phyloP scores from a whole-genome alignment of 2,329 filamentous ascomycete species.

The Venturia carpophila region DNA sequence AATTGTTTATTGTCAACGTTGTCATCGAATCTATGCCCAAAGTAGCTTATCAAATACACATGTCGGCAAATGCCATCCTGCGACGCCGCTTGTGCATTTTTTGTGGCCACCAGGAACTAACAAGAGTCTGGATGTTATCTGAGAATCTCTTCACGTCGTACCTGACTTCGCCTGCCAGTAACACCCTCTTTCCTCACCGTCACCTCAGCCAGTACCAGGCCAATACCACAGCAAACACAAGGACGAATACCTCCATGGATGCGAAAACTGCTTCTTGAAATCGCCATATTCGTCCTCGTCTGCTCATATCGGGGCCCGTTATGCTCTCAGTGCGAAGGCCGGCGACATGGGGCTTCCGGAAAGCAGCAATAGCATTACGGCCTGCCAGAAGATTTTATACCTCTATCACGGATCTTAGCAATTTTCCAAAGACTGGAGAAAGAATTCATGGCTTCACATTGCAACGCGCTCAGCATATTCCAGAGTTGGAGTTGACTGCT shows the following conservation, averaged over 20 bases:
- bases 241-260: slow-evolving; percentile 1
- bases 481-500: slow-evolving; percentile 87
- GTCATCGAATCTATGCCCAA: not conserved
- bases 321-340: slow-evolving; percentile 11
- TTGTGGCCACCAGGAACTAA: not conserved
- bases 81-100: not conserved
- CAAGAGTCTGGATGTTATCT: not conserved
- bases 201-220: not conserved
- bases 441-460: slow-evolving; percentile 91
- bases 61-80: not conserved
- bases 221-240: no score
- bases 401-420: slow-evolving; percentile 61
- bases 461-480: slow-evolving; percentile 80
- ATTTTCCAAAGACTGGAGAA: slow-evolving; percentile 71
- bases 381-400: slow-evolving; percentile 36
- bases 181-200: not conserved
- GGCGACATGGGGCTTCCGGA: slow-evolving; percentile 3
- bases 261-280: not conserved
- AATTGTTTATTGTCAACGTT: not conserved
- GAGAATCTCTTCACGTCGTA: not conserved
- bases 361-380: not conserved
- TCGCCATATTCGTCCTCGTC: not conserved
- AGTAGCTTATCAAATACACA: not conserved
- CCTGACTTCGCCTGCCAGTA: not conserved
- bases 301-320: not conserved